Evolutionary conservation across 75 land plant species (phyloP).

Genomic region (Isoetes taiwanensis): DNA sequence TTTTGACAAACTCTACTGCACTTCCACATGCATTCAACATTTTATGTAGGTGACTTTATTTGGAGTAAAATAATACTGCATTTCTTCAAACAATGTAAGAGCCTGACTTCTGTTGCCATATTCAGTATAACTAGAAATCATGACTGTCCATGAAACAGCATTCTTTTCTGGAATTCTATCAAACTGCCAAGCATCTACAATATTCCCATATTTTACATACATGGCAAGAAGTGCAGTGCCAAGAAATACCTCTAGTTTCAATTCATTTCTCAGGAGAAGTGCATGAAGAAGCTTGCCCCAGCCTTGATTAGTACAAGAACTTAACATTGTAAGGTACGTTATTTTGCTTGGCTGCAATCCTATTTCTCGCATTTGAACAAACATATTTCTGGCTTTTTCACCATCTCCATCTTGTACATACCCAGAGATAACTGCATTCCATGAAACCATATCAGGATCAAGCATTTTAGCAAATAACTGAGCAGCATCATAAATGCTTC

Average conservation of each 20-base stretch:
- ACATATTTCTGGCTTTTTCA: constrained; percentile 21
- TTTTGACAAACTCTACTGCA: neutral
- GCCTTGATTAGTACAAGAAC: constrained; percentile 10
- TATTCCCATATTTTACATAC: constrained; percentile 30
- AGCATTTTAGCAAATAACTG: constrained; percentile 35
- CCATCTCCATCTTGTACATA: constrained; percentile 32
- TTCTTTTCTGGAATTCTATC: constrained; percentile 3
- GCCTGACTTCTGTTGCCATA: neutral
- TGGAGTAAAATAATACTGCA: no score
- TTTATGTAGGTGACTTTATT: constrained; percentile 11
- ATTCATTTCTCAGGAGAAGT: constrained; percentile 19
- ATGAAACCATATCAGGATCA: constrained; percentile 49
- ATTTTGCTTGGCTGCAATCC: constrained; percentile 30
- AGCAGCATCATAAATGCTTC: constrained; percentile 23
- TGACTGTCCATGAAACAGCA: no score
- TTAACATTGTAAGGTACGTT: constrained; percentile 29
- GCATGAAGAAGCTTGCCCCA: constrained; percentile 37
- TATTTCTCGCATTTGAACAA: constrained; percentile 35
- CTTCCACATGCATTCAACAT: constrained; percentile 5
- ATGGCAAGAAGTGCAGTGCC: constrained; percentile 23
- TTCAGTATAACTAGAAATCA: constrained; percentile 9
- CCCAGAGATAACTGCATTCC: constrained; percentile 47
- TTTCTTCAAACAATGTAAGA: neutral
- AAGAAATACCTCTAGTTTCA: constrained; percentile 14
- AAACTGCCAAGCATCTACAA: constrained; percentile 18